Evolutionary conservation across 805 yeast genomes (phyloP).

Genomic region (Ogataea allantospora): DNA sequence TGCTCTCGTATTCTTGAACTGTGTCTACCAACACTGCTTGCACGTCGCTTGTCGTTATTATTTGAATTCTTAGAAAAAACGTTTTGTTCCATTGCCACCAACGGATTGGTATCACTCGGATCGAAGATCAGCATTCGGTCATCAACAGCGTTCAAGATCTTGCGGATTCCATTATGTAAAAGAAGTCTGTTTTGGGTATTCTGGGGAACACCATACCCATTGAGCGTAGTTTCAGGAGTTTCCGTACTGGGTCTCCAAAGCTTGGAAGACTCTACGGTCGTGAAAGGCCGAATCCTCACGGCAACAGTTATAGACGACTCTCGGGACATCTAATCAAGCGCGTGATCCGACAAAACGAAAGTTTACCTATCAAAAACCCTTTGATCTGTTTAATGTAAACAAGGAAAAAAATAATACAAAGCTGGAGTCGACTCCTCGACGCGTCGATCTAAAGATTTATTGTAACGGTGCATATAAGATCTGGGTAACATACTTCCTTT

Average conservation of each 20-base stretch:
- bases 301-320: slow-evolving; percentile 69
- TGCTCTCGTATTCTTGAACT: slow-evolving; percentile 63
- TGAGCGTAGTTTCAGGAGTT: slow-evolving; percentile 22
- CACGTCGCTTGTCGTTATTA: slow-evolving; percentile 12
- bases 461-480: slow-evolving; percentile 86
- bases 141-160: slow-evolving; percentile 76
- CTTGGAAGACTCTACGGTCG: slow-evolving; percentile 45
- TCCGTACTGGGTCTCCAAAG: slow-evolving; percentile 23
- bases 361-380: slow-evolving; percentile 11
- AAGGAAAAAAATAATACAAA: slow-evolving; percentile 9
- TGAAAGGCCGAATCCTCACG: slow-evolving; percentile 84
- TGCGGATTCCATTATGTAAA: slow-evolving; percentile 49
- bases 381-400: slow-evolving; percentile 16
- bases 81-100: slow-evolving; percentile 45
- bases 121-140: slow-evolving; percentile 84
- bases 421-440: slow-evolving; percentile 12
- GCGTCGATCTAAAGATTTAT: slow-evolving; percentile 21
- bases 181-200: slow-evolving; percentile 15
- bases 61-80: slow-evolving; percentile 19
- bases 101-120: slow-evolving; percentile 72
- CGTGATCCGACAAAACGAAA: background rate
- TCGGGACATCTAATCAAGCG: slow-evolving; percentile 16
- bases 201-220: slow-evolving; percentile 32
- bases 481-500: slow-evolving; percentile 87
- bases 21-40: slow-evolving; percentile 25